Percentiles rank a stretch among this genome's conserved stretches.
Evolutionary conservation across 768 basidiomycete species (phyloP).

Genomic region (Lyophyllum atratum): DNA sequence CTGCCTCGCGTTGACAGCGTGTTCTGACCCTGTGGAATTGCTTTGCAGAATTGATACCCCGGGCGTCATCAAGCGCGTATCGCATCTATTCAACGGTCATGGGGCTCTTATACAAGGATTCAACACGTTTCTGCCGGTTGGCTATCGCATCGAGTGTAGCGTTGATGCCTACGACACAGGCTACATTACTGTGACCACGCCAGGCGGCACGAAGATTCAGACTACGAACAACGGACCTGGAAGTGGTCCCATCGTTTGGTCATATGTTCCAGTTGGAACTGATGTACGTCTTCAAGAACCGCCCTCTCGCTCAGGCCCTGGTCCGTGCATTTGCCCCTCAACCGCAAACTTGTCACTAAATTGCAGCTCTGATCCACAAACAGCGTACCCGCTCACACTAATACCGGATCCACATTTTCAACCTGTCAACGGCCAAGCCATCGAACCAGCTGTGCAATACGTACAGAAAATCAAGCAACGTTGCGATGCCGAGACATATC

Average conservation of each 20-base stretch:
- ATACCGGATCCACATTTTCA: constrained; percentile 38
- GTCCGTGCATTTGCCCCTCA: not conserved
- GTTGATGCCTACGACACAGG: constrained; percentile 62
- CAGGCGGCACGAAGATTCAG: constrained; percentile 63
- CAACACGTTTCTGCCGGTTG: constrained; percentile 94
- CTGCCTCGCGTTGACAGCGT: not conserved
- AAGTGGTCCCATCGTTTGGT: constrained; percentile 39
- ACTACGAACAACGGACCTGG: constrained; percentile 50
- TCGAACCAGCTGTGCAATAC: constrained; percentile 87
- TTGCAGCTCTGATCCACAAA: not conserved
- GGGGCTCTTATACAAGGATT: constrained; percentile 94
- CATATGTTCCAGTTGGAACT: constrained; percentile 25
- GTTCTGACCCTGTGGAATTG: constrained; percentile 36
- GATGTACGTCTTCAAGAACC: constrained; percentile 10
- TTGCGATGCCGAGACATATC: constrained; percentile 87
- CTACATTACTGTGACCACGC: constrained; percentile 78
- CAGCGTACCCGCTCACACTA: constrained; percentile 13
- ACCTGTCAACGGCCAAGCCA: constrained; percentile 45
- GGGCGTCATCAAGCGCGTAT: constrained; percentile 94
- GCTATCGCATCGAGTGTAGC: constrained; percentile 89
- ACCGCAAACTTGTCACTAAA: not conserved
- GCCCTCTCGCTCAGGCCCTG: not conserved
- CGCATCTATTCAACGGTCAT: constrained; percentile 89
- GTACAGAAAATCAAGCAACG: constrained; percentile 97
- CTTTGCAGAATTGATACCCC: constrained; percentile 90